A percentile compares a stretch with the other conserved stretches of the same genome.
Conservation (phyloP, 129 eudicot species). For the Sambucus nigra region DNA sequence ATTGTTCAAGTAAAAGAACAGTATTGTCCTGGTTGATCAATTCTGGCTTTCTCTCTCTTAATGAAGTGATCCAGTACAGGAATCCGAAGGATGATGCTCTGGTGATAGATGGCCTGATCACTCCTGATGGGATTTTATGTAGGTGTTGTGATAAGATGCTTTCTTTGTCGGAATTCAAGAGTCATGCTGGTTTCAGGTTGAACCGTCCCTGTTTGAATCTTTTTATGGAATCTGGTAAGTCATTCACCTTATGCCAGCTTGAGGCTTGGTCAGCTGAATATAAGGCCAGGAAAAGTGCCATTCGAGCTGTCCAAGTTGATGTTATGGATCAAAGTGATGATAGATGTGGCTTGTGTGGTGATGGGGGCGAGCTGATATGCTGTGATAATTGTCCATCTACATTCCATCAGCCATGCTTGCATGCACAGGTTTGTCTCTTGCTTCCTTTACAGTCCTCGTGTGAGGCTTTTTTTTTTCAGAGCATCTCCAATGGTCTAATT, state of each 20-base stretch:
- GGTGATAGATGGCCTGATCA: slow-evolving; percentile 64
- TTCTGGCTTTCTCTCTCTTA: slow-evolving; percentile 50
- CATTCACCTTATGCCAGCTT: slow-evolving; percentile 77
- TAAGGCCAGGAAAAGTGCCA: slow-evolving; percentile 51
- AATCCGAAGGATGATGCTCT: slow-evolving; percentile 52
- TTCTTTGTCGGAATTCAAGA: slow-evolving; percentile 62
- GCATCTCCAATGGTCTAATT: no score
- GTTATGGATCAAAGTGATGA: slow-evolving; percentile 69
- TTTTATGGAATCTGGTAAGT: slow-evolving; percentile 74
- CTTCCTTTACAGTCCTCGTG: not conserved
- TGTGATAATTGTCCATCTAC: slow-evolving; percentile 96
- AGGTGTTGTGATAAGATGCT: slow-evolving; percentile 60
- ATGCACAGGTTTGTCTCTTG: slow-evolving; percentile 51
- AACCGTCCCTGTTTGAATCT: slow-evolving; percentile 61
- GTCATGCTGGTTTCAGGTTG: slow-evolving; percentile 59
- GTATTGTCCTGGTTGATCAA: slow-evolving; percentile 72
- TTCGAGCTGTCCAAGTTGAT: slow-evolving; percentile 27
- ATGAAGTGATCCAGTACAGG: slow-evolving; percentile 66
- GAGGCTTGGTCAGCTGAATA: slow-evolving; percentile 98
- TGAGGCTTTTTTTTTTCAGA: no score
- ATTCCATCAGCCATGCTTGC: slow-evolving; percentile 79
- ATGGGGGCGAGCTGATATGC: slow-evolving; percentile 87
- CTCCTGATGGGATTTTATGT: slow-evolving; percentile 67
- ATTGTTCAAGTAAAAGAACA: slow-evolving; percentile 41
- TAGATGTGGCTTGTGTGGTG: slow-evolving; percentile 94